Conservation (phyloP, 78 protist species). For the Pigoraptor vietnamica region DNA sequence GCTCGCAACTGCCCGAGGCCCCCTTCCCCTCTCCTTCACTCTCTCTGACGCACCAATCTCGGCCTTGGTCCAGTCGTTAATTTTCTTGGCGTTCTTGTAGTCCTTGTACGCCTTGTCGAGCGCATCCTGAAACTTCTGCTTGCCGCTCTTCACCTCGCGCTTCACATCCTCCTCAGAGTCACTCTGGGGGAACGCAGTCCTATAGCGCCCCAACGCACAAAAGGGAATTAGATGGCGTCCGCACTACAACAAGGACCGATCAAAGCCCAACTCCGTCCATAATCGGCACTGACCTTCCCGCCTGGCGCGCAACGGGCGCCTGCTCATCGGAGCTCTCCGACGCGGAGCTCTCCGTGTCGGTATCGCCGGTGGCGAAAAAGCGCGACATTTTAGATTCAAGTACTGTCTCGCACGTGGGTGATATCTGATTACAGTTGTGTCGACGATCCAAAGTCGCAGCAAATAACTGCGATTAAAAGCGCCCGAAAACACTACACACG, state of each 20-base stretch:
- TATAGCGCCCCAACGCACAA: not conserved
- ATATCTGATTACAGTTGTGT: not conserved
- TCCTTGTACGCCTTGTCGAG: constrained; percentile 19
- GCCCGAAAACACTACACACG: not conserved
- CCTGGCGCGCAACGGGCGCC: not conserved
- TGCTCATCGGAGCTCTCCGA: not conserved
- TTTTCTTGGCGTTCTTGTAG: constrained; percentile 32
- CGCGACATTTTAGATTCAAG: not conserved
- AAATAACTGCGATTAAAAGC: not conserved
- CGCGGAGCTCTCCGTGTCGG: not conserved
- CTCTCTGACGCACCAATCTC: constrained; percentile 23
- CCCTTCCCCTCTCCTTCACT: too few species aligned
- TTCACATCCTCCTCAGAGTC: not conserved
- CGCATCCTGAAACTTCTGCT: not conserved
- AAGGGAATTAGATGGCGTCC: not conserved
- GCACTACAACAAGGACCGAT: not conserved
- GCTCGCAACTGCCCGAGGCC: too few species aligned
- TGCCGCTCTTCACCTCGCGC: not conserved
- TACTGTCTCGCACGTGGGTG: not conserved
- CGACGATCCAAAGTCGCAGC: not conserved
- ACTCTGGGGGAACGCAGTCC: not conserved
- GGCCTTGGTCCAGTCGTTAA: constrained; percentile 46
- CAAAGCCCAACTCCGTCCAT: not conserved
- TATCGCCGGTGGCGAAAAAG: not conserved
- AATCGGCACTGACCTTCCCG: not conserved